phyloP scores from a whole-genome alignment of 208 protist species.

The Wallacemonas sp. region DNA sequence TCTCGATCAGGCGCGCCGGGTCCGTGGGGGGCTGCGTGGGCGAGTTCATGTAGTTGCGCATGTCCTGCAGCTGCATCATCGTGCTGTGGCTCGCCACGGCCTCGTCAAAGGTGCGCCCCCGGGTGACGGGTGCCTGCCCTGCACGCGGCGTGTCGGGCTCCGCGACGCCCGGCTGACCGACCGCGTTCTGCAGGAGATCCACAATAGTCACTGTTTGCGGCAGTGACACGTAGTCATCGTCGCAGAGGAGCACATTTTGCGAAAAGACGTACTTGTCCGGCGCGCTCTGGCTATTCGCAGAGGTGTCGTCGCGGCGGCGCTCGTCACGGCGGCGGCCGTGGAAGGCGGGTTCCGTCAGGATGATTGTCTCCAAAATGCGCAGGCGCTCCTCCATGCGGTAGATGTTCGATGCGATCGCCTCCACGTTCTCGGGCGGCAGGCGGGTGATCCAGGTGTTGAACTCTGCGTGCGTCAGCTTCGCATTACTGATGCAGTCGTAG shows the following conservation, averaged over 20 bases:
- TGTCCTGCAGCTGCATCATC: slow-evolving; percentile 88
- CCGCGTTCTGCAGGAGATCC: slow-evolving; percentile 82
- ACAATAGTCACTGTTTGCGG: slow-evolving; percentile 88
- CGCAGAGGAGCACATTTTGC: slow-evolving; percentile 87
- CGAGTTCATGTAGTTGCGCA: slow-evolving; percentile 88
- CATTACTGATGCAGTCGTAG: slow-evolving; percentile 93
- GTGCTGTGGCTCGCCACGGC: slow-evolving; percentile 88
- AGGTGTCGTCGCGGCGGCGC: slow-evolving; percentile 50
- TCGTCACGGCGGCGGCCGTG: slow-evolving; percentile 66
- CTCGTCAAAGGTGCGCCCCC: slow-evolving; percentile 68
- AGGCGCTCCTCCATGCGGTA: slow-evolving; percentile 82
- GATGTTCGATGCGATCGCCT: slow-evolving; percentile 53
- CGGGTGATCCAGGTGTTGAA: slow-evolving; percentile 75
- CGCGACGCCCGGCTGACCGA: slow-evolving; percentile 74
- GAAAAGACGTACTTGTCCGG: slow-evolving; percentile 88
- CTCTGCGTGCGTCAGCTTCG: slow-evolving; percentile 69
- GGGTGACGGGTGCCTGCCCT: slow-evolving; percentile 32
- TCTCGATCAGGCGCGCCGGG: slow-evolving; percentile 83
- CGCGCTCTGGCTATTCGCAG: slow-evolving; percentile 14
- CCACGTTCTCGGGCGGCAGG: slow-evolving; percentile 53
- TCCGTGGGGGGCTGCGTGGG: slow-evolving; percentile 81
- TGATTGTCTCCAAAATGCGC: slow-evolving; percentile 74
- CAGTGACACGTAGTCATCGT: slow-evolving; percentile 75
- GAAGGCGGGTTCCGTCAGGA: slow-evolving; percentile 80
- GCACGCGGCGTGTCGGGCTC: slow-evolving; percentile 87